phyloP scores from a whole-genome alignment of 2,329 filamentous ascomycete genomes.

The Colletotrichum karsti region DNA sequence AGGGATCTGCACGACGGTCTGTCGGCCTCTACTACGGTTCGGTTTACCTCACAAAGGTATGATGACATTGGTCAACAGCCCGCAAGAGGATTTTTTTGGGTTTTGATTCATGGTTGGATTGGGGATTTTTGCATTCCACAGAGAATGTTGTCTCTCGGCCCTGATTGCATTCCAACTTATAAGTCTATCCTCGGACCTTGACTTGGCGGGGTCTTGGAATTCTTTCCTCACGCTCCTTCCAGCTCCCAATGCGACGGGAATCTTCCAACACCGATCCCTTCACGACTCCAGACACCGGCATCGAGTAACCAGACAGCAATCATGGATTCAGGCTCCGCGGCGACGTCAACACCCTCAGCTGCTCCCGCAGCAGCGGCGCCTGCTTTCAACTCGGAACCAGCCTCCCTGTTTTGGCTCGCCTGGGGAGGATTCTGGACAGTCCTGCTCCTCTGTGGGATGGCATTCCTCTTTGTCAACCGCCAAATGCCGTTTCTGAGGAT shows the following conservation, averaged over 20 bases:
- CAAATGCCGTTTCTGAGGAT: conserved; percentile 50
- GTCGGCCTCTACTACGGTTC: not conserved
- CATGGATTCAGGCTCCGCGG: conserved; percentile 5
- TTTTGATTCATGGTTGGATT: not conserved
- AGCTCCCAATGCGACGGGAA: not conserved
- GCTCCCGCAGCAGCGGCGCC: conserved; percentile 1
- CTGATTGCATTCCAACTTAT: conserved; percentile 24
- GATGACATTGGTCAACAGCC: not conserved
- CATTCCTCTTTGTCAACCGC: conserved; percentile 48
- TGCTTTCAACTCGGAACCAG: conserved; percentile 37
- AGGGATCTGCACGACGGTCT: conserved; percentile 16
- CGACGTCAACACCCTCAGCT: not conserved
- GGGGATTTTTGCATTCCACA: not conserved
- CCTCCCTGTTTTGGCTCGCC: conserved; percentile 51
- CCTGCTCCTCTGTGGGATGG: conserved; percentile 47
- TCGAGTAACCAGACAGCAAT: not conserved
- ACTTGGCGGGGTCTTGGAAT: not conserved
- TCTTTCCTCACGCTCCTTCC: not conserved
- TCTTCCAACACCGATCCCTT: not conserved
- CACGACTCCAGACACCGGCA: not conserved
- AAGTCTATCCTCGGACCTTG: not conserved
- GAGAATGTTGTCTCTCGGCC: not conserved
- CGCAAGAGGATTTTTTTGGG: not conserved
- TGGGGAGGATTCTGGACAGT: conserved; percentile 48
- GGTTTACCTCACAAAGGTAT: not conserved